These are phyloP conservation scores for Aspergillus sparsus DNA, from an alignment of 495 filamentous ascomycete species.

Conservation along the genomic window DNA sequence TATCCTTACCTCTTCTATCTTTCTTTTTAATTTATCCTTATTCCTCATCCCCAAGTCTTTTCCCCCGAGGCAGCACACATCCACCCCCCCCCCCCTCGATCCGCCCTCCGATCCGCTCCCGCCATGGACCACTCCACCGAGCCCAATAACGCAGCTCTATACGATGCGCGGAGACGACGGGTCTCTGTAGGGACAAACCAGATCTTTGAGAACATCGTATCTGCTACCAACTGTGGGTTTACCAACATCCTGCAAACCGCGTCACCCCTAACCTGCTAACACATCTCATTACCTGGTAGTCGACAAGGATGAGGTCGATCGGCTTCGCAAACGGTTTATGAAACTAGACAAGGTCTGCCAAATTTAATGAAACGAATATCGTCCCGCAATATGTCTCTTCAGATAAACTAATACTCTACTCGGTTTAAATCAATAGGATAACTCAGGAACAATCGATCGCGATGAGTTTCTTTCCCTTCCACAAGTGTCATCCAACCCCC, in stretches of 20 bases:
- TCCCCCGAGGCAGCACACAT: too few species aligned
- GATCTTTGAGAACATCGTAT: conserved; percentile 93
- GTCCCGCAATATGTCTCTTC: too few species aligned
- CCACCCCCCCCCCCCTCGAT: too few species aligned
- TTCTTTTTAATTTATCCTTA: not conserved
- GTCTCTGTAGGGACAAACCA: conserved; percentile 77
- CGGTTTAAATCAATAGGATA: conserved; percentile 62
- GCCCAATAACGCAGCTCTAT: conserved; percentile 53
- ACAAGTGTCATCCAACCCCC: conserved; percentile 96
- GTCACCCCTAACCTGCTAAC: not conserved
- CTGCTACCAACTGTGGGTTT: conserved; percentile 87
- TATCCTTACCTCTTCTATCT: conserved; percentile 1
- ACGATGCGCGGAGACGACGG: conserved; percentile 49
- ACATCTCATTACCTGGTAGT: conserved; percentile 53
- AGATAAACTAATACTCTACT: conserved; percentile 2
- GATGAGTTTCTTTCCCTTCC: conserved; percentile 97
- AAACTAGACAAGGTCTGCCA: conserved; percentile 88
- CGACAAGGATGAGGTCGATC: conserved; percentile 93
- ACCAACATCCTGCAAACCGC: not conserved
- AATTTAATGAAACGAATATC: not conserved
- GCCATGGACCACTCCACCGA: conserved; percentile 40
- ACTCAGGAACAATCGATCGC: conserved; percentile 96
- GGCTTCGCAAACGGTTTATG: conserved; percentile 96
- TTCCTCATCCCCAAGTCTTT: not conserved
- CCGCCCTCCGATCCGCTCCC: conserved; percentile 1